Conservation (phyloP, 257 asterid genomes). For the Solanum bulbocastanum region DNA sequence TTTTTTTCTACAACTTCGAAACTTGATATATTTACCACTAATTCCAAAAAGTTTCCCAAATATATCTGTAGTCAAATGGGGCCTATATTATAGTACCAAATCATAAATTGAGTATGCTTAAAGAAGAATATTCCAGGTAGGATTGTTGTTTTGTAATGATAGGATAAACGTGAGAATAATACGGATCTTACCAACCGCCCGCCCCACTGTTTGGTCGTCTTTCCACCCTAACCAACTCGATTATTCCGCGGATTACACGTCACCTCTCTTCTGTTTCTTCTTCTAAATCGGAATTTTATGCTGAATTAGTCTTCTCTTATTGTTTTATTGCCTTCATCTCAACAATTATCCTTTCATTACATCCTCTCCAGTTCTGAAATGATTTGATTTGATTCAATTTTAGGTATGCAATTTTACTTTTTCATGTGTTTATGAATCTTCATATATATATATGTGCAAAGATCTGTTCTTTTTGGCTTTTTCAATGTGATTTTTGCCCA, state of each 20-base stretch:
- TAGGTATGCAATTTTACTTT: background rate
- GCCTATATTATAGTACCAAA: background rate
- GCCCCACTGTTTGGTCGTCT: background rate
- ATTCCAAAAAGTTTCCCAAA: background rate
- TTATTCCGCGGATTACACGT: background rate
- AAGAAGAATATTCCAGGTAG: background rate
- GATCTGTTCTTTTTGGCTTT: background rate
- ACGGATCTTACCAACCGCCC: background rate
- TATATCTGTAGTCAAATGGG: background rate
- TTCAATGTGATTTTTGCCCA: background rate
- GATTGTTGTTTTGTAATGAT: background rate
- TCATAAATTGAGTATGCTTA: background rate
- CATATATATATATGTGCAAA: background rate
- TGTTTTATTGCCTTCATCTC: background rate
- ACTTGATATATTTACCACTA: background rate
- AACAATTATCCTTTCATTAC: background rate
- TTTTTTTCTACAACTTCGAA: too few species aligned
- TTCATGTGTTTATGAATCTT: background rate
- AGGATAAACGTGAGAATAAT: background rate
- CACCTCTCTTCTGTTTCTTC: background rate
- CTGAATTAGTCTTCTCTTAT: background rate
- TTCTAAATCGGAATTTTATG: background rate
- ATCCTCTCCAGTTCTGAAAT: background rate
- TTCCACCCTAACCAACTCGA: background rate
- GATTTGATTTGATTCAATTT: background rate